These are phyloP conservation scores for Verticillium tricorpus DNA, from an alignment of 2,329 filamentous ascomycete genomes.

Conservation along the genomic window DNA sequence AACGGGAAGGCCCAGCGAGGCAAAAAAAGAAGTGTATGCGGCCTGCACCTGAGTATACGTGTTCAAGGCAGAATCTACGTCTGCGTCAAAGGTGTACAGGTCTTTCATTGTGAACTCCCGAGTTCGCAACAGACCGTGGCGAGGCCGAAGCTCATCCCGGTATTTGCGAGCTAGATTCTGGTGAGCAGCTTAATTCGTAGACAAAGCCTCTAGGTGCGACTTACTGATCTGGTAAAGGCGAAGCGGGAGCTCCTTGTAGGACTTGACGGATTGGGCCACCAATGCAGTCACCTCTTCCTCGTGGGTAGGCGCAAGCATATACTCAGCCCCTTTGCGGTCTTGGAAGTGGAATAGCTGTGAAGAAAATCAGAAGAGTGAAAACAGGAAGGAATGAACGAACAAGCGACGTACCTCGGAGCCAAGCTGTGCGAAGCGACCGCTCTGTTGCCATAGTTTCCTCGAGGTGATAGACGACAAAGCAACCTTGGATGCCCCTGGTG, in stretches of 20 bases:
- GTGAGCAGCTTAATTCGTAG: conserved; percentile 2
- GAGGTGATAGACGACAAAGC: conserved; percentile 83
- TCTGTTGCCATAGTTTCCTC: conserved; percentile 76
- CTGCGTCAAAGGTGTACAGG: conserved; percentile 88
- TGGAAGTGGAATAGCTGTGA: conserved; percentile 69
- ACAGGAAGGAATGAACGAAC: background rate
- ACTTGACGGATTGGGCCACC: conserved; percentile 67
- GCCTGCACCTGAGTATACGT: conserved; percentile 73
- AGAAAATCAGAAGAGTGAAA: conserved; percentile 12
- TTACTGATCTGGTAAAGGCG: conserved; percentile 85
- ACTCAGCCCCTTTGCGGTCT: conserved; percentile 71
- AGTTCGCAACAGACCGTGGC: conserved; percentile 81
- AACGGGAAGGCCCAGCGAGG: conserved; percentile 78
- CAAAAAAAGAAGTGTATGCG: conserved; percentile 74
- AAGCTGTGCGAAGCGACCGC: conserved; percentile 71
- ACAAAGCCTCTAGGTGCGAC: conserved; percentile 16
- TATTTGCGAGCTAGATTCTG: conserved; percentile 72
- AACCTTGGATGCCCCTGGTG: conserved; percentile 69
- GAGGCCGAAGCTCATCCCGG: conserved; percentile 82
- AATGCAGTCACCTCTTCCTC: conserved; percentile 93
- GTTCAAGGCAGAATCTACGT: conserved; percentile 60
- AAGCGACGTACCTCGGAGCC: conserved; percentile 61
- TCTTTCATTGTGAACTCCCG: conserved; percentile 98
- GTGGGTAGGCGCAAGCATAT: conserved; percentile 85
- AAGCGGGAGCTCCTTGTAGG: conserved; percentile 81